These are phyloP conservation scores for Lupinus albus DNA, from an alignment of 306 rosid species.

Conservation along the genomic window DNA sequence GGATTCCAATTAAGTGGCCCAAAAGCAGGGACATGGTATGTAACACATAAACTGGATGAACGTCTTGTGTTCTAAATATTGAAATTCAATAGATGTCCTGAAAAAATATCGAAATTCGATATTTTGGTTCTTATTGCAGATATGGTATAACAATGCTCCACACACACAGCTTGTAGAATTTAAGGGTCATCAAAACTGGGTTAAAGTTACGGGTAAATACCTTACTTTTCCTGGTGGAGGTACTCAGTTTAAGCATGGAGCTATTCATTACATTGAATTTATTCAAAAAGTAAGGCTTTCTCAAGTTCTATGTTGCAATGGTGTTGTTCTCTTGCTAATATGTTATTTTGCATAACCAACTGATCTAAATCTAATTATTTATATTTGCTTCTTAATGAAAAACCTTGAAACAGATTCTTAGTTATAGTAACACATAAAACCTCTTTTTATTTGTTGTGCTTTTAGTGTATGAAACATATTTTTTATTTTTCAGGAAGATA, in stretches of 20 bases:
- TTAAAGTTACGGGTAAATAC: slow-evolving; percentile 74
- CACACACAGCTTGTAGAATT: slow-evolving; percentile 71
- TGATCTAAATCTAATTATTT: slow-evolving; percentile 27
- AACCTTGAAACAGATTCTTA: slow-evolving; percentile 23
- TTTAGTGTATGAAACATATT: not conserved
- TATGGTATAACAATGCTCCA: slow-evolving; percentile 81
- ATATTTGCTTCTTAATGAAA: not conserved
- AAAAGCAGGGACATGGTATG: slow-evolving; percentile 78
- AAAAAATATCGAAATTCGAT: slow-evolving; percentile 34
- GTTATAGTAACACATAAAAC: slow-evolving; percentile 12
- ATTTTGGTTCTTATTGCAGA: slow-evolving; percentile 55
- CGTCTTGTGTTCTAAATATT: slow-evolving; percentile 34
- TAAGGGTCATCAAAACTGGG: slow-evolving; percentile 96
- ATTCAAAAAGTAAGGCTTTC: slow-evolving; percentile 66
- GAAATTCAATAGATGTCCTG: slow-evolving; percentile 22
- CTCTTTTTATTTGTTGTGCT: not conserved
- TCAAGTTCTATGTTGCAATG: slow-evolving; percentile 20
- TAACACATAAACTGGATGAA: slow-evolving; percentile 10
- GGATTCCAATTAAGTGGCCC: slow-evolving; percentile 74
- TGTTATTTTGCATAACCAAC: slow-evolving; percentile 21
- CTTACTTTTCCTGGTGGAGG: slow-evolving; percentile 94
- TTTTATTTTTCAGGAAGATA: slow-evolving; percentile 5
- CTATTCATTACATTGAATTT: slow-evolving; percentile 84
- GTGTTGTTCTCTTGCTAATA: slow-evolving; percentile 8
- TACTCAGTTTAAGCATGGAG: slow-evolving; percentile 84